Evolutionary conservation across 805 yeast species (phyloP).

Genomic region (Nematodospora valgi): DNA sequence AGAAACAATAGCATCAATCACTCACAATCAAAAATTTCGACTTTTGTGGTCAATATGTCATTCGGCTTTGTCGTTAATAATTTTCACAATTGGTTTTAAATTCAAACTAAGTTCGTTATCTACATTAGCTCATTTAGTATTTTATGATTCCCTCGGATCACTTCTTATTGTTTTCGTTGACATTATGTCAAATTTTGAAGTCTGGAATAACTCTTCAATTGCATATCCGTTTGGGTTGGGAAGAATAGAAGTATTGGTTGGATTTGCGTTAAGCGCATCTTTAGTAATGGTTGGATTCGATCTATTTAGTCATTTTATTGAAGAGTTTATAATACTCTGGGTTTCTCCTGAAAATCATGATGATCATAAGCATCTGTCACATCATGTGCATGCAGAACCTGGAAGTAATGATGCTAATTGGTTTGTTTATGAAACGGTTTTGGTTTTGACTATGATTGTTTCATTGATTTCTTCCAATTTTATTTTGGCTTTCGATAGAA

Average conservation of each 20-base stretch:
- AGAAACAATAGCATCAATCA: constrained; percentile 63
- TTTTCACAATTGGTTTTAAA: constrained; percentile 59
- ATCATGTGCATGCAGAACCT: constrained; percentile 35
- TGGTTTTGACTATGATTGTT: constrained; percentile 19
- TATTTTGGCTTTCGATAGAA: constrained; percentile 30
- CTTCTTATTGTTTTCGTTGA: constrained; percentile 67
- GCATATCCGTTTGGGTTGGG: constrained; percentile 91
- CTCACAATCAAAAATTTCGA: constrained; percentile 53
- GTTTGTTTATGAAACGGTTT: constrained; percentile 26
- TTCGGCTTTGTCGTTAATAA: constrained; percentile 46
- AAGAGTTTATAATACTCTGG: constrained; percentile 56
- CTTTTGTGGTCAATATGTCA: constrained; percentile 61
- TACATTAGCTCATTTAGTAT: constrained; percentile 81
- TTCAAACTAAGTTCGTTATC: constrained; percentile 58
- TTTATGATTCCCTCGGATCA: constrained; percentile 83
- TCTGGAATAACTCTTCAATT: constrained; percentile 80
- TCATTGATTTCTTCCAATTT: constrained; percentile 34
- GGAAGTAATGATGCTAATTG: constrained; percentile 23
- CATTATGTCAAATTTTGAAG: constrained; percentile 85
- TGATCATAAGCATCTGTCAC: constrained; percentile 21
- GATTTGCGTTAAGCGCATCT: constrained; percentile 82
- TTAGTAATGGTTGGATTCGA: constrained; percentile 90
- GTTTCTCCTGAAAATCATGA: constrained; percentile 19
- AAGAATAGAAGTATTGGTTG: constrained; percentile 82
- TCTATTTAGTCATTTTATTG: constrained; percentile 79